Conservation (phyloP, 768 basidiomycete genomes). For the Tubosaeta sp. region DNA sequence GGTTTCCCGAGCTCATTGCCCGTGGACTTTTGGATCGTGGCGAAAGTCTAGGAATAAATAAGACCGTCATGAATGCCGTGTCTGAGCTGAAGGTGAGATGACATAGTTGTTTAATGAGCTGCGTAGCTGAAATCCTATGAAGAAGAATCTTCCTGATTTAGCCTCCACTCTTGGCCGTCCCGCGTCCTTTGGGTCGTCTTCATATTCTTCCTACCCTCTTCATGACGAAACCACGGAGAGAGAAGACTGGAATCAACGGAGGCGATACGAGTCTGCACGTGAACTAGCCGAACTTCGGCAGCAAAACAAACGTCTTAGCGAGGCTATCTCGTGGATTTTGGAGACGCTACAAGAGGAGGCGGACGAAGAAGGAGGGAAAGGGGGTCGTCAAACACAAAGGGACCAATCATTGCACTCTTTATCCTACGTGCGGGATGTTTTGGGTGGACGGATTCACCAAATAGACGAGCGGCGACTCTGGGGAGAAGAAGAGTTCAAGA, state of each 20-base stretch:
- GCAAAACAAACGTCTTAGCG: slow-evolving; percentile 62
- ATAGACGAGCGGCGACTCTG: slow-evolving; percentile 67
- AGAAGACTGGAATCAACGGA: slow-evolving; percentile 65
- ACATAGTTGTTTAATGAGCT: neutral
- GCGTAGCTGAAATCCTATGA: slow-evolving; percentile 10
- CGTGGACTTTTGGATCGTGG: slow-evolving; percentile 70
- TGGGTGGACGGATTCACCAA: slow-evolving; percentile 48
- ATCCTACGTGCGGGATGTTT: slow-evolving; percentile 71
- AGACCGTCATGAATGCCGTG: slow-evolving; percentile 75
- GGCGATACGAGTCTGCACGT: slow-evolving; percentile 66
- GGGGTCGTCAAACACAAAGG: slow-evolving; percentile 39
- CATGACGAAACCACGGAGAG: slow-evolving; percentile 59
- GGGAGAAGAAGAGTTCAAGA: slow-evolving; percentile 46
- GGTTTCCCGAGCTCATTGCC: slow-evolving; percentile 67
- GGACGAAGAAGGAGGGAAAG: slow-evolving; percentile 32
- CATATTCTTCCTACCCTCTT: slow-evolving; percentile 55
- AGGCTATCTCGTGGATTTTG: slow-evolving; percentile 71
- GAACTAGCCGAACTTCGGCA: slow-evolving; percentile 51
- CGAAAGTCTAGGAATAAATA: slow-evolving; percentile 81
- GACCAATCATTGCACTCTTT: slow-evolving; percentile 72
- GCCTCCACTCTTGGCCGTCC: slow-evolving; percentile 61
- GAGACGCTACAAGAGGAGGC: slow-evolving; percentile 61
- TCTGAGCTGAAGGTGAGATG: slow-evolving; percentile 67
- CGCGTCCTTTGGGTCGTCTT: slow-evolving; percentile 33
- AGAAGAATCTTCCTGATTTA: slow-evolving; percentile 89